These are phyloP conservation scores for Lactifluus piperatus DNA, from an alignment of 768 basidiomycete species.

Conservation along the genomic window DNA sequence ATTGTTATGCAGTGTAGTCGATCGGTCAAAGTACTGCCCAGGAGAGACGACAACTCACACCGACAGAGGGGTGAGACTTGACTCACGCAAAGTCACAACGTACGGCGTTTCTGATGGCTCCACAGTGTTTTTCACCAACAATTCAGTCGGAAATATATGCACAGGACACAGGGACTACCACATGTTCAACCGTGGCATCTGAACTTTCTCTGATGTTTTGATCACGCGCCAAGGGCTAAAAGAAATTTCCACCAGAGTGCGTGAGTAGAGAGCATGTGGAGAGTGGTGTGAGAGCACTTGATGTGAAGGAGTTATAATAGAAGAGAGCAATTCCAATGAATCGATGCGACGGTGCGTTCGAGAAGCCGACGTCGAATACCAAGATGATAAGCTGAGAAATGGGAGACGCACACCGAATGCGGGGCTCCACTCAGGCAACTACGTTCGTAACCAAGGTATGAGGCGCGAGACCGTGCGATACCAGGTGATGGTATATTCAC, in stretches of 20 bases:
- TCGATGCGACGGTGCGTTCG: not conserved
- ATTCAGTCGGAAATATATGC: not conserved
- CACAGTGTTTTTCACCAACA: not conserved
- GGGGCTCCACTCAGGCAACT: not conserved
- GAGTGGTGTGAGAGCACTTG: not conserved
- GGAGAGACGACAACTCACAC: too few relatives aligned
- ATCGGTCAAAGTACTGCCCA: too few relatives aligned
- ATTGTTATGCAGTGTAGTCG: too few relatives aligned
- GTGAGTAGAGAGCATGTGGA: not conserved
- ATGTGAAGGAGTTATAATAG: not conserved
- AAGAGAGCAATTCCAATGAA: not conserved
- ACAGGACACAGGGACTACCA: not conserved
- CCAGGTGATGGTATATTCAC: not conserved
- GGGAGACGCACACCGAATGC: not conserved
- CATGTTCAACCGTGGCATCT: not conserved
- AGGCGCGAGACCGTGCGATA: not conserved
- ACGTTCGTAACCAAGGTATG: not conserved
- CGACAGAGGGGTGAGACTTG: too few relatives aligned
- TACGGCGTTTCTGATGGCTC: not conserved
- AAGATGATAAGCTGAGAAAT: not conserved
- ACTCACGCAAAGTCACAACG: too few relatives aligned
- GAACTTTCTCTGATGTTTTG: not conserved
- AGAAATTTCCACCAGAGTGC: not conserved
- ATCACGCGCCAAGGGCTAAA: not conserved
- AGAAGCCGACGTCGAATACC: not conserved